Percentiles rank a stretch among this genome's conserved stretches.
Evolutionary conservation across 2,329 filamentous ascomycete species (phyloP).

Genomic region (Trichothecium sympodiale): DNA sequence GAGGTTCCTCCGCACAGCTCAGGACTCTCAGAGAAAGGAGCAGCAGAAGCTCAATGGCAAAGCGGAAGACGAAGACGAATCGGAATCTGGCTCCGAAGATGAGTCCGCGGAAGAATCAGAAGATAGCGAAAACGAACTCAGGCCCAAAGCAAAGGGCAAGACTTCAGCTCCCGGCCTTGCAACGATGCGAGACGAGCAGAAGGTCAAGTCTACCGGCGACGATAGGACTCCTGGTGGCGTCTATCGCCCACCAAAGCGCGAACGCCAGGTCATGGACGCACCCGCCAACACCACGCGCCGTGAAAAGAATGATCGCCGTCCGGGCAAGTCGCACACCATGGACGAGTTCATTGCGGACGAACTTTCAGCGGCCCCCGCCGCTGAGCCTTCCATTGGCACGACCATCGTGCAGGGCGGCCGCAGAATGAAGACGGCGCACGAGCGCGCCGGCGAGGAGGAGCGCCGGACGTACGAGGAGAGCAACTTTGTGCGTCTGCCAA

Average conservation of each 20-base stretch:
- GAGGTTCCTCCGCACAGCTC: conserved; percentile 79
- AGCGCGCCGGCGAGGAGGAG: conserved; percentile 70
- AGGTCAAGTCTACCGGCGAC: conserved; percentile 9
- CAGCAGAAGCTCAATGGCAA: conserved; percentile 19
- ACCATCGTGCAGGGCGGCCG: conserved; percentile 74
- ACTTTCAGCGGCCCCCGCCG: conserved; percentile 68
- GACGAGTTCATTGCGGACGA: conserved; percentile 88
- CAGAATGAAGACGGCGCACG: conserved; percentile 63
- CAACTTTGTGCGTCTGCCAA: conserved; percentile 81
- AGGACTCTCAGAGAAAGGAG: conserved; percentile 50
- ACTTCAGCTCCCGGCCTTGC: conserved; percentile 8
- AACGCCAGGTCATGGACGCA: conserved; percentile 73
- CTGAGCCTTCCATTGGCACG: conserved; percentile 83
- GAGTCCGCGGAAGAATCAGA: neutral
- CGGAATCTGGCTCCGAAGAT: conserved; percentile 12
- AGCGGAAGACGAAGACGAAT: conserved; percentile 10
- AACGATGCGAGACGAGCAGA: conserved; percentile 15
- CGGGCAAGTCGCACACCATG: conserved; percentile 69
- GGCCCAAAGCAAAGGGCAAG: conserved; percentile 5
- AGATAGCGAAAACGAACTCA: conserved; percentile 5
- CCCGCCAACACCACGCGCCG: conserved; percentile 50
- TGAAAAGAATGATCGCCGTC: conserved; percentile 49
- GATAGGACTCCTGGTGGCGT: conserved; percentile 48
- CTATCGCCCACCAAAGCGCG: conserved; percentile 82
- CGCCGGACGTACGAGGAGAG: conserved; percentile 79